A percentile compares a stretch with the other conserved stretches of the same genome.
These are phyloP conservation scores for Blastobotrys serpentis DNA, from an alignment of 1,139 yeast species.

Conservation along the genomic window DNA sequence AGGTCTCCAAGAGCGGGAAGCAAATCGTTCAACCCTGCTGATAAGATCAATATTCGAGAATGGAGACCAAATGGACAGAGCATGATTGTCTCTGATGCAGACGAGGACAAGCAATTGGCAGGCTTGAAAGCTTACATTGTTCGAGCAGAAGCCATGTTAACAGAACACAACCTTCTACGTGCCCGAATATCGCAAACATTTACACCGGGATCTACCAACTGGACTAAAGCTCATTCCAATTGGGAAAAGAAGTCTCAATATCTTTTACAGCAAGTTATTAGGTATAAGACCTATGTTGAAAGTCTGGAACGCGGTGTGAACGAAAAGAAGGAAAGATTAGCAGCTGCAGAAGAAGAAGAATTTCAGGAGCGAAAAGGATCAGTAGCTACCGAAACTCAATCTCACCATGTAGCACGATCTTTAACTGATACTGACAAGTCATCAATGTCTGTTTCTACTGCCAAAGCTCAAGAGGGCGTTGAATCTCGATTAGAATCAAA, in stretches of 20 bases:
- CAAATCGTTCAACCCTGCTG: constrained; percentile 28
- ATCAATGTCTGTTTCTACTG: not conserved
- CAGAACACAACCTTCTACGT: constrained; percentile 32
- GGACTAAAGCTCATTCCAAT: constrained; percentile 33
- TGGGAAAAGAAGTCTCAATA: constrained; percentile 38
- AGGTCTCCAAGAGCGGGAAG: constrained; percentile 1
- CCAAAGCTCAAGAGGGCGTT: not conserved
- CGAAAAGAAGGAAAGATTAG: constrained; percentile 22
- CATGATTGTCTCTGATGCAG: constrained; percentile 34
- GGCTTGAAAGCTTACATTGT: constrained; percentile 31
- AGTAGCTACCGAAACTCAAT: not conserved
- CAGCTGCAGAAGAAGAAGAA: constrained; percentile 1
- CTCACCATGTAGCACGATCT: not conserved
- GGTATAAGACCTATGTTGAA: constrained; percentile 35
- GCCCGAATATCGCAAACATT: constrained; percentile 27
- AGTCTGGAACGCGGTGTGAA: constrained; percentile 28
- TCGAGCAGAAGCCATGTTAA: constrained; percentile 33
- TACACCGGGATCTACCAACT: constrained; percentile 32
- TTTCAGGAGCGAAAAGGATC: constrained; percentile 4
- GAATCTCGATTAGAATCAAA: constrained; percentile 3
- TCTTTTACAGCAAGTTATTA: constrained; percentile 34
- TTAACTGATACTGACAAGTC: not conserved
- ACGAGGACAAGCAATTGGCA: constrained; percentile 33
- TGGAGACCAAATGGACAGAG: constrained; percentile 38
- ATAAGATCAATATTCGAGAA: constrained; percentile 30